Percentiles rank a stretch among this genome's conserved stretches.
phyloP scores from a whole-genome alignment of 345 rosid species.

The Salix suchowensis region DNA sequence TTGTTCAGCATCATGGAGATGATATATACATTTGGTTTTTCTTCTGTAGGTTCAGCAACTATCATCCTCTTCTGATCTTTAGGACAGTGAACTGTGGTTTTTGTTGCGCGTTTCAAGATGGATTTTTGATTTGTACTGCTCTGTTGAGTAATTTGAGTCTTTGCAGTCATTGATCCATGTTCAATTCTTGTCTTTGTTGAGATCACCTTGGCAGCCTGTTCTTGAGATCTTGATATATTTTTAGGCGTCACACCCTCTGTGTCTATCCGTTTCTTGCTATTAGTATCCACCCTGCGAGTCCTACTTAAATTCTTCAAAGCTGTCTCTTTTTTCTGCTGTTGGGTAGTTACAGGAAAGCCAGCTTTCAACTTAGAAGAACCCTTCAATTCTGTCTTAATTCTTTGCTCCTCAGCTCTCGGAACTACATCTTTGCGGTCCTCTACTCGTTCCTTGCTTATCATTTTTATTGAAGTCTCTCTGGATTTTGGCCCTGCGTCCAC shows the following conservation, averaged over 20 bases:
- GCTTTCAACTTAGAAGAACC: conserved; percentile 32
- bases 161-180: conserved; percentile 23
- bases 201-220: conserved; percentile 30
- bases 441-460: conserved; percentile 31
- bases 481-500: conserved; percentile 17
- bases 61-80: conserved; percentile 30
- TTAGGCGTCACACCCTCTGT: conserved; percentile 36
- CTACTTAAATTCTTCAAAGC: conserved; percentile 27
- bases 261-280: conserved; percentile 28
- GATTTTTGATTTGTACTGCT: conserved; percentile 15
- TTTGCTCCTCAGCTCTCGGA: conserved; percentile 32
- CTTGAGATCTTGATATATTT: conserved; percentile 32
- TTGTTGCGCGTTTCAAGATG: conserved; percentile 16
- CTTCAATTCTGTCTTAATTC: conserved; percentile 27
- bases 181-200: conserved; percentile 26
- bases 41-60: conserved; percentile 4
- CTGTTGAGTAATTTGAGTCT: conserved; percentile 18
- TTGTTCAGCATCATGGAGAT: not conserved
- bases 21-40: conserved; percentile 28
- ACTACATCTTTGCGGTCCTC: conserved; percentile 20
- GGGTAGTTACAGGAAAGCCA: conserved; percentile 13
- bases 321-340: conserved; percentile 27
- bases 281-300: conserved; percentile 24
- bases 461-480: conserved; percentile 21
- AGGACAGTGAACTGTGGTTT: conserved; percentile 7